Evolutionary conservation across 1,139 yeast species (phyloP).

Genomic region (Blastobotrys arbuscula): DNA sequence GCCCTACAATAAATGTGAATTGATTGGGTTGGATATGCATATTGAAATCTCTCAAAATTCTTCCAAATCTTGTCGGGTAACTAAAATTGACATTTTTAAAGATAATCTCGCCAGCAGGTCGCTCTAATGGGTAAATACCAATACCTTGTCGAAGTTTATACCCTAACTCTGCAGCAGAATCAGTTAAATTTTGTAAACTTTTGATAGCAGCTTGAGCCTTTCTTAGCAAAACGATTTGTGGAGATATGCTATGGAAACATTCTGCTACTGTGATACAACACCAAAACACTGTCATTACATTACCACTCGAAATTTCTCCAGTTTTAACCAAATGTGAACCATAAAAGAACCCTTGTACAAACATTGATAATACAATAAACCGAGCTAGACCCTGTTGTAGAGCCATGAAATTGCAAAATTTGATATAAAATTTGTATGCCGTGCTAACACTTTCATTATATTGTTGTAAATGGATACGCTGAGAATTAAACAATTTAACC

Average conservation of each 20-base stretch:
- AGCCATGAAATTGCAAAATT: slow-evolving; percentile 45
- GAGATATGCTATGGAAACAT: slow-evolving; percentile 35
- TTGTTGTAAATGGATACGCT: slow-evolving; percentile 43
- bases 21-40: slow-evolving; percentile 44
- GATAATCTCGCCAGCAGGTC: slow-evolving; percentile 42
- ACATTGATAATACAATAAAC: slow-evolving; percentile 59
- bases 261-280: slow-evolving; percentile 69
- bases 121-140: slow-evolving; percentile 32
- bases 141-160: slow-evolving; percentile 16
- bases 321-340: slow-evolving; percentile 61
- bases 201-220: slow-evolving; percentile 27
- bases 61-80: slow-evolving; percentile 52
- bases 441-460: slow-evolving; percentile 39
- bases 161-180: slow-evolving; percentile 14
- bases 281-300: slow-evolving; percentile 76
- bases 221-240: slow-evolving; percentile 24
- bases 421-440: slow-evolving; percentile 47
- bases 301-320: slow-evolving; percentile 48
- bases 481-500: slow-evolving; percentile 59
- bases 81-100: slow-evolving; percentile 52
- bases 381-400: slow-evolving; percentile 56
- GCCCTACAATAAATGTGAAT: slow-evolving; percentile 66
- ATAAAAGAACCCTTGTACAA: slow-evolving; percentile 90
- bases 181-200: slow-evolving; percentile 16
- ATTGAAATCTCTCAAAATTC: slow-evolving; percentile 43